Base-by-base conservation (phyloP, 208 protist species). In the Crithidia acanthocephali region DNA sequence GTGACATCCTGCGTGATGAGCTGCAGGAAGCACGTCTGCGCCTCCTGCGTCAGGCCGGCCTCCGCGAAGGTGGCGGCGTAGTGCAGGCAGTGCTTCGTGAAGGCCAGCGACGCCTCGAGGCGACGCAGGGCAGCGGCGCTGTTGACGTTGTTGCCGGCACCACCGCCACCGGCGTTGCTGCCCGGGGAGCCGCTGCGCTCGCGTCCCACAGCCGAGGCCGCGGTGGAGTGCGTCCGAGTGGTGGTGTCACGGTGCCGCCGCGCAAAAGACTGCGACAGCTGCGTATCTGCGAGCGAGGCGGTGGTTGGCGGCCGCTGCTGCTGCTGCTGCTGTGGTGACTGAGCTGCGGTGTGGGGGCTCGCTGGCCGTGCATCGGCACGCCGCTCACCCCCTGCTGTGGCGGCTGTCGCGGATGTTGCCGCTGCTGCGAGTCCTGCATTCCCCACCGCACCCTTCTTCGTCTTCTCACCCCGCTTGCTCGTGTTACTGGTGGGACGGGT, bases 1-100 rank as follows among this genome's bases (percentile, higher is more conserved):
- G 63, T 50, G 44, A 77, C 57, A 28, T 77, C 72, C 33, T 77
- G 72, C 15, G 64, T 56, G 64, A 77, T 71, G 35, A 35, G 64
- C 48, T 67, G 56, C 50, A 77, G 35, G 16, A 77, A 77, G 50
- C 35, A 77, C 9, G 48, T 30, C 47, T 72, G 72, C 62, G 72
- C 72, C 47, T 77, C 72, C 35, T 62, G 52, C 40, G 56, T 56
- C 23, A 77, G 64, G 16, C 72, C 72, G 0, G 72, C 72, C 27
- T 77, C 64, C 2, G 64, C 72, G 51, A 77, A 68, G 2, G 23
- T 51, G 16, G 64, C 15, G 18, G 72, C 72, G 48, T 72, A 72
- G 20, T 53, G 72, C 33, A 77, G 56, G 40, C 72, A 77, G 56
- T 77, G 64, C 18, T 67, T 47, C 0, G 64, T 37, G 35, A 77